Evolutionary conservation across 768 basidiomycete genomes (phyloP).

Genomic region (Steccherinum ochraceum): DNA sequence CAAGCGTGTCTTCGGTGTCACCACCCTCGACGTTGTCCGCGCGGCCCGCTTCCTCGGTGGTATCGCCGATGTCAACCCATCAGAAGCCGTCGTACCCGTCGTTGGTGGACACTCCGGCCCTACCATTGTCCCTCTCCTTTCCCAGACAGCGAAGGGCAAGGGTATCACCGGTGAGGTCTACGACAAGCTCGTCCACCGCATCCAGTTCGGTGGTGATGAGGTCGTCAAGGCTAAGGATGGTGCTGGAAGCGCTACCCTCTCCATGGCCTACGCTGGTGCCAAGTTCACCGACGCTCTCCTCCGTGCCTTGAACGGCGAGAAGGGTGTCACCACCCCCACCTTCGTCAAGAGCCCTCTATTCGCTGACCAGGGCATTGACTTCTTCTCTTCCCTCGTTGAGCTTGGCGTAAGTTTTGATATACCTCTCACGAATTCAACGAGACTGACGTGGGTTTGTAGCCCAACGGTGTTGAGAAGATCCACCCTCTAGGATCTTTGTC

Average conservation of each 20-base stretch:
- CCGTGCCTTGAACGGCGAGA: slow-evolving; percentile 60
- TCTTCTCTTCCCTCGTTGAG: slow-evolving; percentile 93
- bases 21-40: slow-evolving; percentile 97
- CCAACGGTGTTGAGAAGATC: slow-evolving; percentile 90
- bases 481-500: slow-evolving; percentile 76
- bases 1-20: slow-evolving; percentile 87
- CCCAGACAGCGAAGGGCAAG: slow-evolving; percentile 70
- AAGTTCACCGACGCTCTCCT: slow-evolving; percentile 59
- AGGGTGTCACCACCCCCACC: slow-evolving; percentile 68
- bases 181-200: slow-evolving; percentile 79
- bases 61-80: slow-evolving; percentile 58
- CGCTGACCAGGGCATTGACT: slow-evolving; percentile 80
- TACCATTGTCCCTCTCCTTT: slow-evolving; percentile 96
- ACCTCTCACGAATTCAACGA: not conserved
- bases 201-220: slow-evolving; percentile 98
- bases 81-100: slow-evolving; percentile 71
- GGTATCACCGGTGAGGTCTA: slow-evolving; percentile 68
- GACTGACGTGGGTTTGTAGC: slow-evolving; percentile 30
- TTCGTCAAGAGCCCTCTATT: slow-evolving; percentile 89
- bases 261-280: slow-evolving; percentile 75
- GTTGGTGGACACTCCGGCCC: slow-evolving; percentile 94
- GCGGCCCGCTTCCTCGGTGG: slow-evolving; percentile 84
- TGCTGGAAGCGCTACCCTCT: slow-evolving; percentile 68
- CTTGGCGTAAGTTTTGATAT: slow-evolving; percentile 69
- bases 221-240: slow-evolving; percentile 98